These are phyloP conservation scores for Populus trichocarpa DNA, from an alignment of 441 rosid species.

Conservation along the genomic window DNA sequence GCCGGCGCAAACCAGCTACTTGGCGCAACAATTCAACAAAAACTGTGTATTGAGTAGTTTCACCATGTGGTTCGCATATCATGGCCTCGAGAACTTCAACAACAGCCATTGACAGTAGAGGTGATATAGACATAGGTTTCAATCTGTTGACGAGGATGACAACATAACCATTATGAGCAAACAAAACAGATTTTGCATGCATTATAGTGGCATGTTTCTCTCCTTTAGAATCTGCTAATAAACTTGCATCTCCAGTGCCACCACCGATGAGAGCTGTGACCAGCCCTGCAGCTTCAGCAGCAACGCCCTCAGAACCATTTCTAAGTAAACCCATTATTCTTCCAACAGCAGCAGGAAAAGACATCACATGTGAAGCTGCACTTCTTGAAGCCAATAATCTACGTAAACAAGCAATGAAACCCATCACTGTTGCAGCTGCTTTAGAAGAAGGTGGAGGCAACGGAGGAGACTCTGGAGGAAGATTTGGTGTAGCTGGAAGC, in stretches of 20 bases:
- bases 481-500: conserved; percentile 94
- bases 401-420: conserved; percentile 93
- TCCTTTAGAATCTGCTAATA: conserved; percentile 69
- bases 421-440: conserved; percentile 99
- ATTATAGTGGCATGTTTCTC: conserved; percentile 94
- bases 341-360: conserved; percentile 99
- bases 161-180: conserved; percentile 73
- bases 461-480: conserved; percentile 94
- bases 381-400: conserved; percentile 90
- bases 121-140: conserved; percentile 95
- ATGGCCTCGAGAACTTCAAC: conserved; percentile 99
- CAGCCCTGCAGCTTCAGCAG: conserved; percentile 92
- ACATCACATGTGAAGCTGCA: conserved; percentile 97
- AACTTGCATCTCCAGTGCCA: conserved; percentile 65
- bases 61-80: conserved; percentile 99
- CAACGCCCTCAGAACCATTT: conserved; percentile 97
- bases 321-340: conserved; percentile 99
- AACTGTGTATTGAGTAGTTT: conserved; percentile 95
- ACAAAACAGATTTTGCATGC: conserved; percentile 96
- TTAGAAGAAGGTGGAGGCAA: conserved; percentile 98
- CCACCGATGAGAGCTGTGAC: conserved; percentile 89
- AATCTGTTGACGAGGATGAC: conserved; percentile 85
- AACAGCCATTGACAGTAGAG: conserved; percentile 93
- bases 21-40: conserved; percentile 98
- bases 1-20: conserved; percentile 94